A percentile compares a stretch with the other conserved stretches of the same genome.
Conservation (phyloP, 805 yeast species). For the Vanderwaltozyma verrucispora region DNA sequence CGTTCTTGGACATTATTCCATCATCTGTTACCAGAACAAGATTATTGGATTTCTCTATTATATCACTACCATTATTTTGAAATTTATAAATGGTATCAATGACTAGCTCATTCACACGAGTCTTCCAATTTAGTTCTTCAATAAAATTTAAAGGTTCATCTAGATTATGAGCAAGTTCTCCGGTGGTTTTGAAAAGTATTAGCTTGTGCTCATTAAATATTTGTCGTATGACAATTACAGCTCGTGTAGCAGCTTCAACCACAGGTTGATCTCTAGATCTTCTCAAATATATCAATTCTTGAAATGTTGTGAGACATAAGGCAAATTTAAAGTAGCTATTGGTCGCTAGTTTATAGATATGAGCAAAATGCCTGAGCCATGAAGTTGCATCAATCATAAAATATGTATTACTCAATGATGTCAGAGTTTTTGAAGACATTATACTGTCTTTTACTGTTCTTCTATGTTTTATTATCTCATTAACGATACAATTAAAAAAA, state of each 20-base stretch:
- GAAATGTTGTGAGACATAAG: slow-evolving; percentile 66
- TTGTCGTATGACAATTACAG: slow-evolving; percentile 63
- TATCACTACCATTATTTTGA: slow-evolving; percentile 4
- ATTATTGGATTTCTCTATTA: neutral
- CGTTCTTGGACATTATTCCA: slow-evolving; percentile 52
- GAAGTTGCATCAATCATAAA: slow-evolving; percentile 65
- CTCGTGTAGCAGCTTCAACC: slow-evolving; percentile 70
- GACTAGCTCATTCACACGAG: slow-evolving; percentile 59
- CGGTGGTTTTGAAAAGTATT: slow-evolving; percentile 54
- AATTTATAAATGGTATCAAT: slow-evolving; percentile 36
- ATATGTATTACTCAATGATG: slow-evolving; percentile 30
- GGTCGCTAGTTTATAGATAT: slow-evolving; percentile 55
- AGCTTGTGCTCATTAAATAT: slow-evolving; percentile 45
- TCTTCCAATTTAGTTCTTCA: slow-evolving; percentile 58
- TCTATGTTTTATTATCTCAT: too few relatives aligned
- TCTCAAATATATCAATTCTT: slow-evolving; percentile 60
- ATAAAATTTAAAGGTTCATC: slow-evolving; percentile 67
- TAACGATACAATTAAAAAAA: too few relatives aligned
- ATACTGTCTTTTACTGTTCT: too few relatives aligned
- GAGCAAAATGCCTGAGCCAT: slow-evolving; percentile 73
- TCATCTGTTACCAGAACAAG: slow-evolving; percentile 63
- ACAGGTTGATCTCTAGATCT: slow-evolving; percentile 64
- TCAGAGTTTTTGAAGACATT: too few relatives aligned
- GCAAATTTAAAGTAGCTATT: slow-evolving; percentile 47
- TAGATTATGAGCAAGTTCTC: slow-evolving; percentile 52